Base-by-base conservation (phyloP, 1,284 basidiomycete genomes). In the Fomitopsis schrenkii region DNA sequence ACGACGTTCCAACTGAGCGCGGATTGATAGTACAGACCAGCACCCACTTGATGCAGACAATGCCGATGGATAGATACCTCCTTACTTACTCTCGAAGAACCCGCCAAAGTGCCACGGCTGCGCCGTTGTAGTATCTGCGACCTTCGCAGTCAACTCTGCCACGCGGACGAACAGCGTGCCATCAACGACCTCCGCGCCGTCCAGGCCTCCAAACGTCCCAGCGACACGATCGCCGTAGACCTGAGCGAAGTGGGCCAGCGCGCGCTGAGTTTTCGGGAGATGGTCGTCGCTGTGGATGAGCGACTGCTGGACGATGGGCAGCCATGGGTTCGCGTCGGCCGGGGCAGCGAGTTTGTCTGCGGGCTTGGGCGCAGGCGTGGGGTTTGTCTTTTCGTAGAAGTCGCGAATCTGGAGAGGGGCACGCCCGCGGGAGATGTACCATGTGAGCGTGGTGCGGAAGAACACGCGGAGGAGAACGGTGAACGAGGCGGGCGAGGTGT, bases 231-330 rank as follows among this genome's bases (percentile, higher is more conserved):
- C 50, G 33, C 50, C 50, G 15, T 53, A 53, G 28, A 53, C 35
- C 17, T 22, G 30, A 8, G 76, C 78, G 65, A 79, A 86, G 70
- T 85, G 81, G 6, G 80, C 78, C 30, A 90, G 72, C 4, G 86
- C 75, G 19, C 88, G 79, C 66, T 85, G 81, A 9, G 79, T 67
- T 72, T 89, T 89, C 62, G 80, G 78, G 3, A 88, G 69, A 68
- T 90, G 88, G 61, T 88, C 85, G 66, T 88, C 84, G 4, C 83
- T 82, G 64, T 85, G 81, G 22, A 78, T 68, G 55, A 85, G 66
- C 44, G 79, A 74, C 41, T 76, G 74, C 63, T 83, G 79, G 45
- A 86, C 63, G 58, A 89, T 72, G n/a, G 82, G 76, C 22, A 82
- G 73, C 86, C 86, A 88, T 3, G 79, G 71, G 63, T 85, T 82